A percentile compares a stretch with the other conserved stretches of the same genome.
Evolutionary conservation across 805 yeast species (phyloP).

Genomic region (Cyberlindnera japonica): DNA sequence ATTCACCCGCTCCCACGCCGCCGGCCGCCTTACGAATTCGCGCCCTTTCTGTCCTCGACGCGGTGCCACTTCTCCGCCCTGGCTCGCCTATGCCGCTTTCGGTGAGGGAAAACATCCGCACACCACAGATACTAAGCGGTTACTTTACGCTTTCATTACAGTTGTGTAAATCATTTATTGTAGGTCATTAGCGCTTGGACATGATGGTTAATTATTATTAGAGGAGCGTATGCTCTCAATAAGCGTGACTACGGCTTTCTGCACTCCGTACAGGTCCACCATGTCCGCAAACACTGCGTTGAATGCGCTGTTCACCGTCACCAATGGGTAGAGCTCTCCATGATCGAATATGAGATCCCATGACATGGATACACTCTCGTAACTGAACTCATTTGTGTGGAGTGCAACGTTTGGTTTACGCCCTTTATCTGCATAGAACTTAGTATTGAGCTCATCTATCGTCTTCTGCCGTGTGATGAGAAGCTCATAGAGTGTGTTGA

Average conservation of each 20-base stretch:
- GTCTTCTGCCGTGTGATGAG: slow-evolving; percentile 12
- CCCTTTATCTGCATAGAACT: slow-evolving; percentile 1
- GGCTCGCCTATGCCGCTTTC: too few relatives aligned
- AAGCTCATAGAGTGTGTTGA: slow-evolving; percentile 19
- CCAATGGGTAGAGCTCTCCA: slow-evolving; percentile 9
- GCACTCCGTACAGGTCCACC: slow-evolving; percentile 13
- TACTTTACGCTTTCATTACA: too few relatives aligned
- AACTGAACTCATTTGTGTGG: slow-evolving; percentile 1
- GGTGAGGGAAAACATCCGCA: slow-evolving; percentile 11
- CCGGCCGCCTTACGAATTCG: too few relatives aligned
- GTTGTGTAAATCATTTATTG: too few relatives aligned
- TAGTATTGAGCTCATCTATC: slow-evolving; percentile 7
- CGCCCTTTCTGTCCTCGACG: neutral
- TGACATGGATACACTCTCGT: slow-evolving; percentile 3
- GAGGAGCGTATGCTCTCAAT: slow-evolving; percentile 3
- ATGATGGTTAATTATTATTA: neutral
- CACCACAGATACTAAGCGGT: too few relatives aligned
- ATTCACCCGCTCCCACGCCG: too few relatives aligned
- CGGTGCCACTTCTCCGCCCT: too few relatives aligned
- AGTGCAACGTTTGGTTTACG: neutral
- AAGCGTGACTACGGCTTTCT: slow-evolving; percentile 10
- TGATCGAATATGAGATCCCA: slow-evolving; percentile 18
- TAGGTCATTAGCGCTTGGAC: neutral
- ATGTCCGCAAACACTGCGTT: slow-evolving; percentile 15
- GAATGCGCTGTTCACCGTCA: slow-evolving; percentile 12